Percentiles rank a stretch among this genome's conserved stretches.
These are phyloP conservation scores for Phytopythium vexans DNA, from an alignment of 352 stramenopile species.

Conservation along the genomic window DNA sequence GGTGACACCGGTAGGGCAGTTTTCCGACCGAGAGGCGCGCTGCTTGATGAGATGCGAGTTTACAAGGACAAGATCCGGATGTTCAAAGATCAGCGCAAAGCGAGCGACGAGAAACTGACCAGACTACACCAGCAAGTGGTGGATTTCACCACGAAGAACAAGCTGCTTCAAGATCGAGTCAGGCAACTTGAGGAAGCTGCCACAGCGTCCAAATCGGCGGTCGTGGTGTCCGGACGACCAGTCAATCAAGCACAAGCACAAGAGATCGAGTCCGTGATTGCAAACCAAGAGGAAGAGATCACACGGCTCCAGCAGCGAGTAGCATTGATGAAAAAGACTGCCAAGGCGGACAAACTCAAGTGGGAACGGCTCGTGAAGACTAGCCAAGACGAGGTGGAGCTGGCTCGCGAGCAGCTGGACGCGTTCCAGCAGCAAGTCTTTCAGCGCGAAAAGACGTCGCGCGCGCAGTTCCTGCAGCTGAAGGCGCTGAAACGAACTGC, in stretches of 20 bases:
- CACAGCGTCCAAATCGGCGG: neutral
- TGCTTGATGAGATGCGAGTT: constrained; percentile 62
- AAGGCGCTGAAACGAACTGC: constrained; percentile 74
- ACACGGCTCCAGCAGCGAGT: constrained; percentile 59
- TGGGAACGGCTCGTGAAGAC: constrained; percentile 37
- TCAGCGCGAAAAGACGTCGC: constrained; percentile 56
- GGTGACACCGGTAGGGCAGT: constrained; percentile 24
- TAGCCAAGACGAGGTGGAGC: constrained; percentile 47
- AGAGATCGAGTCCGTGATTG: constrained; percentile 42
- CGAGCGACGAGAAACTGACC: constrained; percentile 39
- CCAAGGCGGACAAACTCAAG: constrained; percentile 48
- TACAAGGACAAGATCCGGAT: constrained; percentile 59
- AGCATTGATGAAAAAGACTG: constrained; percentile 54
- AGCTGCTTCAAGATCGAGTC: constrained; percentile 45
- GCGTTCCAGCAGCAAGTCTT: constrained; percentile 43
- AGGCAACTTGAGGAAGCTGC: constrained; percentile 29
- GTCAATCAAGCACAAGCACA: constrained; percentile 10
- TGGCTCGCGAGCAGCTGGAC: constrained; percentile 37
- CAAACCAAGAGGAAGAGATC: constrained; percentile 65
- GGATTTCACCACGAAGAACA: constrained; percentile 54
- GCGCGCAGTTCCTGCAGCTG: constrained; percentile 62
- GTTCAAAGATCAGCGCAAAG: constrained; percentile 48
- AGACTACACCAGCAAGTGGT: constrained; percentile 57
- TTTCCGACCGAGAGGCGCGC: constrained; percentile 43
- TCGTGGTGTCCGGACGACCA: neutral